Evolutionary conservation across 495 filamentous ascomycete genomes (phyloP), one percentile per base, ranked within the genome.

Genomic region (Ramalina peruviana): DNA sequence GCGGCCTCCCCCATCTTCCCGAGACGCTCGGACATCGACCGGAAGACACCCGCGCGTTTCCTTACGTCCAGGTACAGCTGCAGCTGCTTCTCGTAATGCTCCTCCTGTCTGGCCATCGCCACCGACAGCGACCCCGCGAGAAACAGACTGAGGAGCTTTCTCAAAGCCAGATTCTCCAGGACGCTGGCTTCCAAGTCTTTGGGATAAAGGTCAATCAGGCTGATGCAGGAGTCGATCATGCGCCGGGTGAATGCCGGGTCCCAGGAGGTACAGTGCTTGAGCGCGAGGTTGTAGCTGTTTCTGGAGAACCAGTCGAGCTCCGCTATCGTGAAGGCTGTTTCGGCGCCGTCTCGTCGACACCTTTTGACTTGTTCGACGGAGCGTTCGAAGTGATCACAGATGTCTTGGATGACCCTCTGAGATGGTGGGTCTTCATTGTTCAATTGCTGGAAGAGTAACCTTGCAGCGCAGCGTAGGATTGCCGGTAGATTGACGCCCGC

Each of bases 301-400:
- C 78, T 75, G 42, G 78, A 80, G 62, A 93, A 86, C 86, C 87
- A 92, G 59, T 90, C 72, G 3, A 90, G 67, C 51, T 93, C 86
- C 23, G 65, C 64, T 19, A 72, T 41, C 1, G 66, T 74, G 61
- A 84, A 82, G 13, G 73, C 51, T 23, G 60, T 50, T 43, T 53
- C 33, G 49, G 62, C 53, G 17, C 55, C 43, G 36, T 54, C 43
- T 33, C 48, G 36, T 42, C 58, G 54, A 55, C 65, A 44, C 61
- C 58, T 58, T 64, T 69, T 65, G 63, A 69, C 61, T 69, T 72
- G 61, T 7, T 66, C 65, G 5, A 64, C 54, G 7, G 73, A 73
- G 54, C 65, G 66, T 51, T 86, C 78, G 58, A 88, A 85, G 10
- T 79, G 49, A 44, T 67, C 67, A 48, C 80, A 83, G 1, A 87